Conservation (phyloP, 345 rosid species). For the Capsella bursapastoris region DNA sequence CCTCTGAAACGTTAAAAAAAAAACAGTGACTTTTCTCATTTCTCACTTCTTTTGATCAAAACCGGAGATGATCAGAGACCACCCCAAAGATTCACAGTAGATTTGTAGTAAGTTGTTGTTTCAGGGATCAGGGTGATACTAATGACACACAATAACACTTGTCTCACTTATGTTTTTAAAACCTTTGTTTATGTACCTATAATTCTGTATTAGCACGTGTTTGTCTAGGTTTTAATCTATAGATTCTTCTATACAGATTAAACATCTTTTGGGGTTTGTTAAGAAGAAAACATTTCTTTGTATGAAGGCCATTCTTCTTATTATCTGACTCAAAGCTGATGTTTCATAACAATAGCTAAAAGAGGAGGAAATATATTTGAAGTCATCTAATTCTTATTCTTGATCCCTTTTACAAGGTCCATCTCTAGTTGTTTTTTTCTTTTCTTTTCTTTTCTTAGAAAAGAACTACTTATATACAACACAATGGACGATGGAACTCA, state of each 20-base stretch:
- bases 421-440: neutral
- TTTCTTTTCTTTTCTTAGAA: neutral
- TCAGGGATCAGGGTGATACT: slow-evolving; percentile 7
- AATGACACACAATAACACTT: slow-evolving; percentile 32
- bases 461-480: neutral
- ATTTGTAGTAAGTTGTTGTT: slow-evolving; percentile 33
- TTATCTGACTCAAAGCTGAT: neutral
- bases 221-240: slow-evolving; percentile 26
- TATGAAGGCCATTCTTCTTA: neutral
- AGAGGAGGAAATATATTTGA: neutral
- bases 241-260: slow-evolving; percentile 2
- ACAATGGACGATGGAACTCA: neutral
- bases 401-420: neutral
- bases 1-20: neutral
- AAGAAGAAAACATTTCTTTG: neutral
- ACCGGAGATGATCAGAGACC: slow-evolving; percentile 23
- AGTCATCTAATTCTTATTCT: neutral
- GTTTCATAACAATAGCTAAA: neutral
- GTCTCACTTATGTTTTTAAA: slow-evolving; percentile 19
- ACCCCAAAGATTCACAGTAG: slow-evolving; percentile 31
- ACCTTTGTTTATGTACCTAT: slow-evolving; percentile 37
- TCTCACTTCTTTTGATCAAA: slow-evolving; percentile 18
- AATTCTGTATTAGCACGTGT: slow-evolving; percentile 11
- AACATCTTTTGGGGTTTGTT: neutral
- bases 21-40: slow-evolving; percentile 24